Conservation (phyloP, 257 asterid genomes). For the Penstemon davidsonii region DNA sequence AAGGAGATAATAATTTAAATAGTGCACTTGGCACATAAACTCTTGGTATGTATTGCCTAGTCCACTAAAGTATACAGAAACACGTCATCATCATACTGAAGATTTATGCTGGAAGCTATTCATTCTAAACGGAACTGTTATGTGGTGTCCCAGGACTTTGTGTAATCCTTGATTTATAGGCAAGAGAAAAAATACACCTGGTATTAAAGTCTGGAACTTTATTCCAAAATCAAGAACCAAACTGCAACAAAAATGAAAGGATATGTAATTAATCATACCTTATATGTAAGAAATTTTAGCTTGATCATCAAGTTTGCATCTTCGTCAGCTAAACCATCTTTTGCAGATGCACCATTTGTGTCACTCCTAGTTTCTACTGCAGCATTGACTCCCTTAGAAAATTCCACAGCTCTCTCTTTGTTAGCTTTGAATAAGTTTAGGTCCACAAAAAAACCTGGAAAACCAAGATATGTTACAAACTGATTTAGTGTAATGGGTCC, state of each 20-base stretch:
- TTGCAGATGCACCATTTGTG: slow-evolving; percentile 36
- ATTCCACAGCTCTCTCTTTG: slow-evolving; percentile 51
- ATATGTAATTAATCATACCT: slow-evolving; percentile 44
- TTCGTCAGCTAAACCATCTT: slow-evolving; percentile 81
- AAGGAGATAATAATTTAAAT: neutral
- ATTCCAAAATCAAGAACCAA: neutral
- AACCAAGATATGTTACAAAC: slow-evolving; percentile 32
- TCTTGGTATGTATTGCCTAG: neutral
- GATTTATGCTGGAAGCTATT: neutral
- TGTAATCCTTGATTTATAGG: neutral
- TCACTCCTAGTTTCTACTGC: slow-evolving; percentile 35
- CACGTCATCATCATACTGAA: neutral
- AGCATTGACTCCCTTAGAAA: slow-evolving; percentile 36
- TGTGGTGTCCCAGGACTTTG: neutral
- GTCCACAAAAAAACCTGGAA: slow-evolving; percentile 89
- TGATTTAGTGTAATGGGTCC: neutral
- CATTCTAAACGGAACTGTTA: neutral
- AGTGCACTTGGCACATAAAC: neutral
- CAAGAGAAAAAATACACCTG: neutral
- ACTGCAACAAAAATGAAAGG: neutral
- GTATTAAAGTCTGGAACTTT: neutral
- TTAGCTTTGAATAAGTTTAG: slow-evolving; percentile 74
- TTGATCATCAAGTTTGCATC: slow-evolving; percentile 99
- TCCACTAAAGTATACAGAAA: neutral
- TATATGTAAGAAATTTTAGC: slow-evolving; percentile 90